These are phyloP conservation scores for Ascoidea rubescens DNA, from an alignment of 805 yeast species.

Conservation along the genomic window DNA sequence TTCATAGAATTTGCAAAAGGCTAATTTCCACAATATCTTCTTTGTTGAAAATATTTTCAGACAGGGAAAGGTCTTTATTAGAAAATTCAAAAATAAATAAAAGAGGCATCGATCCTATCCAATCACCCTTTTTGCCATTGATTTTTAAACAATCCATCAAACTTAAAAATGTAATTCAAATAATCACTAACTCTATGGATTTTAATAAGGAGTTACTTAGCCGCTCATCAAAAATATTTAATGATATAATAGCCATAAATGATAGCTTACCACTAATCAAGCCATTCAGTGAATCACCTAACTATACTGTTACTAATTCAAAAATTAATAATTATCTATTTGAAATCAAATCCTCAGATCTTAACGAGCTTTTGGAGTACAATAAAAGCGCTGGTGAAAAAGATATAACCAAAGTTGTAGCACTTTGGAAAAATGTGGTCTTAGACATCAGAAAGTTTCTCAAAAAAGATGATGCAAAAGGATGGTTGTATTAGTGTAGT, in stretches of 20 bases:
- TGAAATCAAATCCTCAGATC: slow-evolving; percentile 1
- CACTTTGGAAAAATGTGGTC: slow-evolving; percentile 3
- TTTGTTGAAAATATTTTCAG: slow-evolving; percentile 15
- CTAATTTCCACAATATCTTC: slow-evolving; percentile 3
- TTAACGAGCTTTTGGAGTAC: slow-evolving; percentile 2
- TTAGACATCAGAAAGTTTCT: slow-evolving; percentile 2
- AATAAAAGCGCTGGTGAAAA: slow-evolving; percentile 1
- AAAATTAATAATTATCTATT: slow-evolving; percentile 5
- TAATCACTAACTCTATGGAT: slow-evolving; percentile 17
- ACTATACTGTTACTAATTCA: slow-evolving; percentile 8
- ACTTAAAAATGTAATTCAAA: slow-evolving; percentile 15
- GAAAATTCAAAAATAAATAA: not conserved
- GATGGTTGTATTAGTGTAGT: slow-evolving; percentile 6
- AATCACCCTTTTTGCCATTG: slow-evolving; percentile 17
- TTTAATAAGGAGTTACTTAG: slow-evolving; percentile 13
- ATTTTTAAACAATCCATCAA: slow-evolving; percentile 17
- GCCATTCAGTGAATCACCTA: slow-evolving; percentile 14
- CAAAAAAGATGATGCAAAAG: slow-evolving; percentile 5
- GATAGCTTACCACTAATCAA: slow-evolving; percentile 16
- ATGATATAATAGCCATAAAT: slow-evolving; percentile 15
- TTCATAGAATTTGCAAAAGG: slow-evolving; percentile 1
- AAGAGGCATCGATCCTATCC: slow-evolving; percentile 5
- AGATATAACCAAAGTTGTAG: not conserved
- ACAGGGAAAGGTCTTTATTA: not conserved
- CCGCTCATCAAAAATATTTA: slow-evolving; percentile 14